Conservation (phyloP, 805 yeast species). For the Kuraishia cidri region DNA sequence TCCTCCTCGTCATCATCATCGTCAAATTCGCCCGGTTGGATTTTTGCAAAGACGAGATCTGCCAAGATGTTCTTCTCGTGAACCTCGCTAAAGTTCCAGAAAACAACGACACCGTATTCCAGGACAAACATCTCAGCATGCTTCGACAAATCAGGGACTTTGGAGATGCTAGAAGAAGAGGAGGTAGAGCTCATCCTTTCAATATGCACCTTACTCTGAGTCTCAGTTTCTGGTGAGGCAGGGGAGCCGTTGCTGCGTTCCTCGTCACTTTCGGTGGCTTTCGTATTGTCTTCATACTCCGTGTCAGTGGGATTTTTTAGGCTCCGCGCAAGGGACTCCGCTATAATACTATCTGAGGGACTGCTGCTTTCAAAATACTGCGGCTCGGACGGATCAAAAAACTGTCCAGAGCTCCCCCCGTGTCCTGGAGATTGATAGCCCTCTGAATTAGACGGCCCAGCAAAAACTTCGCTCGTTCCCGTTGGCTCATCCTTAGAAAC, state of each 20-base stretch:
- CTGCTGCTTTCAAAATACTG: conserved; percentile 62
- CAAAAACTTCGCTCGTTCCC: neutral
- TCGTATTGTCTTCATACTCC: conserved; percentile 4
- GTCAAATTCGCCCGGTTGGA: conserved; percentile 31
- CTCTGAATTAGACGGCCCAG: neutral
- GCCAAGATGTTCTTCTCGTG: conserved; percentile 93
- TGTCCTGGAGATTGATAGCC: neutral
- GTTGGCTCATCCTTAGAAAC: neutral
- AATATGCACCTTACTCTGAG: too few species aligned
- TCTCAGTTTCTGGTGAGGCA: conserved; percentile 3
- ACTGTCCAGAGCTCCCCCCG: conserved; percentile 16
- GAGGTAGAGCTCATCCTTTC: conserved; percentile 8
- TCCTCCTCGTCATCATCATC: conserved; percentile 21
- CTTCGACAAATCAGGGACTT: conserved; percentile 36
- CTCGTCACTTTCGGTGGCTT: conserved; percentile 4
- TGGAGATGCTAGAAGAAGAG: conserved; percentile 7
- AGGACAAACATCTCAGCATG: conserved; percentile 88
- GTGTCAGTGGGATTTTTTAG: neutral
- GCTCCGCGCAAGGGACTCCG: neutral
- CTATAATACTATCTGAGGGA: conserved; percentile 18
- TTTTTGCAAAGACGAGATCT: conserved; percentile 68
- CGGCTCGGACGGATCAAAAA: conserved; percentile 86
- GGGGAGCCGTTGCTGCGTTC: neutral
- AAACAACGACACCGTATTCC: conserved; percentile 92
- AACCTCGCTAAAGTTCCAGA: conserved; percentile 90